Evolutionary conservation across 768 basidiomycete genomes (phyloP).

Genomic region (Tulasnella sp.): DNA sequence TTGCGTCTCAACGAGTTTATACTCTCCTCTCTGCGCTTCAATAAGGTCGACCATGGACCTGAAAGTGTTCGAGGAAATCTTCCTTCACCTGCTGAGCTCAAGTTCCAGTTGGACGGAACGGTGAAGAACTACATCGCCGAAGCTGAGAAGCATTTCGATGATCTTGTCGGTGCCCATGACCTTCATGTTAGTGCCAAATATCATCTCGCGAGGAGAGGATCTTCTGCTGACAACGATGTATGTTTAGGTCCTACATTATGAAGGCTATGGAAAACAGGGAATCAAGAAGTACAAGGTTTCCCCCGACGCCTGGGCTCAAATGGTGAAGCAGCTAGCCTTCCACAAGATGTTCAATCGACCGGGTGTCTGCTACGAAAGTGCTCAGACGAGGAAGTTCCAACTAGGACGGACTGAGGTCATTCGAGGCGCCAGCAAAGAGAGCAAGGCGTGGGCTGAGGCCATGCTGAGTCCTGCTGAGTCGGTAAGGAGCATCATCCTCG

Average conservation of each 20-base stretch:
- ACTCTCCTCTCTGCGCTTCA: conserved; percentile 60
- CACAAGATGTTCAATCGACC: conserved; percentile 66
- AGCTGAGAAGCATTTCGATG: conserved; percentile 63
- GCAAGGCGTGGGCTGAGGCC: conserved; percentile 77
- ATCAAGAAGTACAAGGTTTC: conserved; percentile 78
- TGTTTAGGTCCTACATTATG: conserved; percentile 65
- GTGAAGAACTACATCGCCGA: conserved; percentile 46
- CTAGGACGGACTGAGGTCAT: conserved; percentile 94
- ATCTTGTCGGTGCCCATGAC: conserved; percentile 69
- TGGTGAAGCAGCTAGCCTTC: conserved; percentile 94
- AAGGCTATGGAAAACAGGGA: conserved; percentile 78
- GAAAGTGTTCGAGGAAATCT: conserved; percentile 35
- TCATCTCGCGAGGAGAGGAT: not conserved
- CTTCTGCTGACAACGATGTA: conserved; percentile 13
- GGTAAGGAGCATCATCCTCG: conserved; percentile 34
- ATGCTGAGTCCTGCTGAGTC: conserved; percentile 58
- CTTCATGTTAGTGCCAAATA: conserved; percentile 48
- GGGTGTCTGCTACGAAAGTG: conserved; percentile 84
- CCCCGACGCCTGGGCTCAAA: conserved; percentile 92
- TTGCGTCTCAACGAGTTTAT: conserved; percentile 92
- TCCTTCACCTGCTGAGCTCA: conserved; percentile 55
- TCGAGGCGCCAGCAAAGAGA: conserved; percentile 72
- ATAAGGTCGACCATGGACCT: conserved; percentile 70
- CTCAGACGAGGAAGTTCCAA: conserved; percentile 88
- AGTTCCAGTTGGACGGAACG: conserved; percentile 56